Conservation (phyloP, 2,329 filamentous ascomycete species). For the Calonectria hawksworthii region DNA sequence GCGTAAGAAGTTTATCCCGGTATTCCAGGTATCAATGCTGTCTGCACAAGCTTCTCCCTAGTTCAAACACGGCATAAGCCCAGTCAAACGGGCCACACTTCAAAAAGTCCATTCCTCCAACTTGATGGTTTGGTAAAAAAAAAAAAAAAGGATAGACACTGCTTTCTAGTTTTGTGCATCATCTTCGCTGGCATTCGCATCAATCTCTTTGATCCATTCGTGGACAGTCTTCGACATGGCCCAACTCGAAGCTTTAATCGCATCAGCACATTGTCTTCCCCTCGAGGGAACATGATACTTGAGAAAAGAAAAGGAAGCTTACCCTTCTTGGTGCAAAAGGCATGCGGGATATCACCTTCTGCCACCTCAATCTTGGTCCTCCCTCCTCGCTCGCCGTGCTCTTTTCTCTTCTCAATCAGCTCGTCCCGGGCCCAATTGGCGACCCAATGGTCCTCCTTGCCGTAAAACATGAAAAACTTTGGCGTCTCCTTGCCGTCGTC, state of each 20-base stretch:
- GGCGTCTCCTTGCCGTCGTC: conserved; percentile 46
- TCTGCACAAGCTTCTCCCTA: not conserved
- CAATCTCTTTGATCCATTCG: conserved; percentile 49
- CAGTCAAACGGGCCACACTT: not conserved
- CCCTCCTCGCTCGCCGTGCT: conserved; percentile 50
- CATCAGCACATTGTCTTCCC: conserved; percentile 2
- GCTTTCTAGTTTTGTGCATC: not conserved
- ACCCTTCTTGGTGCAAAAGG: conserved; percentile 66
- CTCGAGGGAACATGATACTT: not conserved
- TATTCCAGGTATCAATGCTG: not conserved
- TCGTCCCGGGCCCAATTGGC: conserved; percentile 67
- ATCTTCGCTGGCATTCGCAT: conserved; percentile 18
- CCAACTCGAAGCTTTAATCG: conserved; percentile 40
- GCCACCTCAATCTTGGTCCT: conserved; percentile 67
- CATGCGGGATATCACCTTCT: conserved; percentile 69
- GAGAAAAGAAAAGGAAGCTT: conserved; percentile 35
- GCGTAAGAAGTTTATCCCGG: not conserved
- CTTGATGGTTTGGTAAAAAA: not conserved
- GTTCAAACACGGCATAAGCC: not conserved
- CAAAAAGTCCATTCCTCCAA: not conserved
- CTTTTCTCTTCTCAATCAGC: conserved; percentile 63
- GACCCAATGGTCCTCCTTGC: conserved; percentile 73
- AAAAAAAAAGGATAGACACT: not conserved
- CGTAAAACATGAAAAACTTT: conserved; percentile 73
- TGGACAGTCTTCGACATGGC: conserved; percentile 47